Evolutionary conservation across 108 stramenopile species (phyloP), one percentile per base, ranked within the genome.

Genomic region (Fragilaria radians): DNA sequence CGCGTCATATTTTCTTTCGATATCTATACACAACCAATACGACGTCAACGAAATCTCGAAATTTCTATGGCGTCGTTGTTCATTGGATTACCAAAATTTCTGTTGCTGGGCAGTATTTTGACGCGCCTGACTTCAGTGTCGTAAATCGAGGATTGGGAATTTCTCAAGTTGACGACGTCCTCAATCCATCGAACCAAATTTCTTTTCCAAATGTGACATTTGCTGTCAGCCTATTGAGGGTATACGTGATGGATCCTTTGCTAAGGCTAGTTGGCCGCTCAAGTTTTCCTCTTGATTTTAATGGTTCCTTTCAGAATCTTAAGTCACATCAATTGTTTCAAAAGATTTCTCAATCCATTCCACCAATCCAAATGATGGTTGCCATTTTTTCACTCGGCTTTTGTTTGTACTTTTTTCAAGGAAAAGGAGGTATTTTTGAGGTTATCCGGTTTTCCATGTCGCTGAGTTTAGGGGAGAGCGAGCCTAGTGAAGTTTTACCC

Each of bases 81-180:
- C 47, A 66, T 54, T 73, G 55, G 33, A 4, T 68, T 0, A 59
- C 71, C 26, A 56, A 67, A 1, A 29, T 52, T 48, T 25, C 71
- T 26, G 45, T 62, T 27, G 69, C 70, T 0, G 79, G 79, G 11
- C 79, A 80, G 36, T 71, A 67, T 52, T 80, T 75, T 59, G 74
- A 80, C 62, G 60, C 71, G 28, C 71, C 79, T 14, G 32, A 53
- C 58, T 28, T 61, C 18, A 46, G 54, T 18, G 63, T 59, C 0
- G 73, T 74, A 26, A 55, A 58, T 29, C 68, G 61, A 45, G 48
- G 52, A 34, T 1, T 63, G 4, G 72, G 72, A 18, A 67, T 61
- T 0, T 26, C 27, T 21, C 54, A 63, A 4, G 42, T 46, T 28
- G 57, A 53, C 21, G 53, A 46, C 0, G 61, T 53, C 0, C 46